phyloP scores from a whole-genome alignment of 2,329 filamentous ascomycete species.

The Calonectria montana region DNA sequence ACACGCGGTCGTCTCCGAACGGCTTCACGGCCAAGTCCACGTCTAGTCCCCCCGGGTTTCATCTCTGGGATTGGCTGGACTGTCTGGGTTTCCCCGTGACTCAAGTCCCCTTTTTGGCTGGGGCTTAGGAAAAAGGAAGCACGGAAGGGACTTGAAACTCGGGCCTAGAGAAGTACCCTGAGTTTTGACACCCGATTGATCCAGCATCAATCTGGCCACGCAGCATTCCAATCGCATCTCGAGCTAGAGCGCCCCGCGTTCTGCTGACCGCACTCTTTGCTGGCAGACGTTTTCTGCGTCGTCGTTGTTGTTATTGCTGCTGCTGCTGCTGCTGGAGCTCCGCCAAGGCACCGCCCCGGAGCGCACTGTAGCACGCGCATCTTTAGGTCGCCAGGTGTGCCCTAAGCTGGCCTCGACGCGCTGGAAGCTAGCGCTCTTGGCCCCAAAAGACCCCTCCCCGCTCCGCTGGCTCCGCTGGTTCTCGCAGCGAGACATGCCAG shows the following conservation, averaged over 20 bases:
- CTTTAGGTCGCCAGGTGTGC: background rate
- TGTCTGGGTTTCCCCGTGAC: conserved; percentile 15
- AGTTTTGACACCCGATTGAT: background rate
- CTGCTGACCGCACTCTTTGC: background rate
- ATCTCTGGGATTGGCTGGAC: conserved; percentile 36
- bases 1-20: conserved; percentile 39
- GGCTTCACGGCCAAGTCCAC: conserved; percentile 29
- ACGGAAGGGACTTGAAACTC: conserved; percentile 1
- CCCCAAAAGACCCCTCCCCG: conserved; percentile 23
- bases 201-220: background rate
- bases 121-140: conserved; percentile 13
- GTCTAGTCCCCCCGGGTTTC: conserved; percentile 32
- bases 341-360: conserved; percentile 12
- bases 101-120: background rate
- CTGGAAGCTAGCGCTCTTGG: conserved; percentile 5
- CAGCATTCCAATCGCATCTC: conserved; percentile 11
- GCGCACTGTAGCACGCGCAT: conserved; percentile 25
- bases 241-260: background rate
- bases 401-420: conserved; percentile 17
- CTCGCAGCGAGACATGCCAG: conserved; percentile 36
- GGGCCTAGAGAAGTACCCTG: background rate
- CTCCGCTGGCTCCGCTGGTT: conserved; percentile 29
- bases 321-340: conserved; percentile 26
- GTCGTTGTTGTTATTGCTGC: background rate
- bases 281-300: background rate